Conservation (phyloP, 352 stramenopile genomes). For the Phytophthora cryptogea region DNA sequence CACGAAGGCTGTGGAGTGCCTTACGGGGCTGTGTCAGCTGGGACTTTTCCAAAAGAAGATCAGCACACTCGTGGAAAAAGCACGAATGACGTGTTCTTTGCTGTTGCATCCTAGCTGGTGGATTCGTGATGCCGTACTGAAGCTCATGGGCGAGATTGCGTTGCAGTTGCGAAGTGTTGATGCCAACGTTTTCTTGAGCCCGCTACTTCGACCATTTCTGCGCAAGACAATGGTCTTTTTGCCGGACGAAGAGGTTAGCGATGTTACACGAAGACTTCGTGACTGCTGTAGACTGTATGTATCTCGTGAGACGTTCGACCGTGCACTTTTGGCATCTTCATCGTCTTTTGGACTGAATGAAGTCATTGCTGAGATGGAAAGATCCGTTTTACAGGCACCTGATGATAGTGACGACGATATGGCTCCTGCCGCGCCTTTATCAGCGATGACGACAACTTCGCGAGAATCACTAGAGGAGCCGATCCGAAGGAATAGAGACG, state of each 20-base stretch:
- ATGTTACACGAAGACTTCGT: conserved; percentile 59
- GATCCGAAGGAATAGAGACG: conserved; percentile 42
- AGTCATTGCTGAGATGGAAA: conserved; percentile 62
- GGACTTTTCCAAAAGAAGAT: conserved; percentile 91
- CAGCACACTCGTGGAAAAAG: conserved; percentile 84
- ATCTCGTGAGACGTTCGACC: conserved; percentile 86
- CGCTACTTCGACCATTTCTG: conserved; percentile 90
- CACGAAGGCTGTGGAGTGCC: conserved; percentile 90
- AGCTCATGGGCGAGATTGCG: conserved; percentile 87
- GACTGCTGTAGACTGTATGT: conserved; percentile 73
- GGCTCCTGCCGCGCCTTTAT: conserved; percentile 15
- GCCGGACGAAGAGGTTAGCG: conserved; percentile 56
- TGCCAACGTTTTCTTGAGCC: conserved; percentile 91
- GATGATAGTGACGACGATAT: conserved; percentile 41
- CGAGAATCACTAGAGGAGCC: conserved; percentile 38
- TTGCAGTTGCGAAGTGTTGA: conserved; percentile 90
- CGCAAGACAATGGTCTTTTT: conserved; percentile 83
- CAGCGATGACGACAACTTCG: conserved; percentile 26
- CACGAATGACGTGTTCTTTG: conserved; percentile 81
- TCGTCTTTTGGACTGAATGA: conserved; percentile 50
- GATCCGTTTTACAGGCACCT: conserved; percentile 32
- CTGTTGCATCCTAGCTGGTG: conserved; percentile 90
- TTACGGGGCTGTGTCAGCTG: conserved; percentile 91
- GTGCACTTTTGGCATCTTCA: conserved; percentile 68
- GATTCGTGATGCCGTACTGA: conserved; percentile 84